These are phyloP conservation scores for Mortierella sp. DNA, from an alignment of 371 early-diverging fungal genomes.

Conservation along the genomic window DNA sequence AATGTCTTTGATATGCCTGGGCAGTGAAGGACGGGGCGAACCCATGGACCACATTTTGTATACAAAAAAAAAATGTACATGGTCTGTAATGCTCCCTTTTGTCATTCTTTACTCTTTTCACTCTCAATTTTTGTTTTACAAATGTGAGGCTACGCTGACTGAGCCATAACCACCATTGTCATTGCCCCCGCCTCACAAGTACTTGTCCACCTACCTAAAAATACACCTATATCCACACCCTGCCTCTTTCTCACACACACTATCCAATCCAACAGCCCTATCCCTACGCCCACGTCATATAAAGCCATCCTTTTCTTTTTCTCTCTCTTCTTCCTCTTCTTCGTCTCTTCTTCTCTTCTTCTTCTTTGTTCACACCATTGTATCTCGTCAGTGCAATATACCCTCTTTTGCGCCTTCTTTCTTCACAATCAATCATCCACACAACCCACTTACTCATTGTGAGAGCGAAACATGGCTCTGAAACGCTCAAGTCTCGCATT, in stretches of 20 bases:
- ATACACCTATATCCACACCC: neutral
- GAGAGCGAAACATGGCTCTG: neutral
- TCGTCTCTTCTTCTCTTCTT: too few relatives aligned
- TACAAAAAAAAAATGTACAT: too few relatives aligned
- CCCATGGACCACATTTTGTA: too few relatives aligned
- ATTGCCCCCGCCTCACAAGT: neutral
- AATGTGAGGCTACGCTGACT: too few relatives aligned
- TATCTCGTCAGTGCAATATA: neutral
- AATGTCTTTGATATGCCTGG: too few relatives aligned
- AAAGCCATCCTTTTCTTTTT: neutral
- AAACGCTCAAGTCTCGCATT: constrained; percentile 24
- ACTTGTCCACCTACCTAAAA: neutral
- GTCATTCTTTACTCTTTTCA: too few relatives aligned
- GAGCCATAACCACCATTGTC: neutral
- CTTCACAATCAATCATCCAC: neutral
- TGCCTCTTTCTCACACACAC: neutral
- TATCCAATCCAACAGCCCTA: neutral
- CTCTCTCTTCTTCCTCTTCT: neutral
- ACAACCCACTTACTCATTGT: neutral
- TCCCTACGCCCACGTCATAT: neutral
- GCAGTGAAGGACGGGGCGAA: too few relatives aligned
- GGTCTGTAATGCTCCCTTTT: too few relatives aligned
- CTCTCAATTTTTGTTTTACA: too few relatives aligned
- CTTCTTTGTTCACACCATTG: neutral
- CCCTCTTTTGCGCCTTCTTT: neutral